These are phyloP conservation scores for Amphicarpaea edgeworthii DNA, from an alignment of 306 rosid genomes.

Conservation along the genomic window DNA sequence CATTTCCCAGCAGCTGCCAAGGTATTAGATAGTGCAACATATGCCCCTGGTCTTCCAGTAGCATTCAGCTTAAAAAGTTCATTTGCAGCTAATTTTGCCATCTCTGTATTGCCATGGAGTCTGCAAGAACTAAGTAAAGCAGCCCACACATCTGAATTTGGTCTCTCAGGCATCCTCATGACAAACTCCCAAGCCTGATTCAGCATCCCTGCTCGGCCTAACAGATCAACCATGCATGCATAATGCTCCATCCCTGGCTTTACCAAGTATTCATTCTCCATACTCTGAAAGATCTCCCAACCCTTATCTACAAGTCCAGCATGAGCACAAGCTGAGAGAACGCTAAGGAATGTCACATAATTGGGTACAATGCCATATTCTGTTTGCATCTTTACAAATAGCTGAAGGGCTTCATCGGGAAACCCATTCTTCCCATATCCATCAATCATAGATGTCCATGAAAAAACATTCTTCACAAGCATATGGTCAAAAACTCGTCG, in stretches of 20 bases:
- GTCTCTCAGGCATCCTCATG: constrained; percentile 71
- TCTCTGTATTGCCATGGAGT: constrained; percentile 74
- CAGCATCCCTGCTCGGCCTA: constrained; percentile 86
- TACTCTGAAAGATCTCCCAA: constrained; percentile 69
- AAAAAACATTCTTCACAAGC: constrained; percentile 76
- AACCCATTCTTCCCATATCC: constrained; percentile 91
- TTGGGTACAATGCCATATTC: constrained; percentile 60
- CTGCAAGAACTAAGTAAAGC: constrained; percentile 88
- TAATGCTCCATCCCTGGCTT: constrained; percentile 91
- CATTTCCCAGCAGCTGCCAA: constrained; percentile 90
- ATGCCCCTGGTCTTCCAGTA: constrained; percentile 78
- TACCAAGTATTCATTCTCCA: constrained; percentile 65
- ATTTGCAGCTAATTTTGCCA: constrained; percentile 74
- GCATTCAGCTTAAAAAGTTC: constrained; percentile 81
- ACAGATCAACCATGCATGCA: constrained; percentile 89
- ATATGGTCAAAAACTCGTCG: constrained; percentile 71
- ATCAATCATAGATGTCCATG: constrained; percentile 97
- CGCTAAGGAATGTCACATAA: constrained; percentile 81
- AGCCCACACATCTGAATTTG: constrained; percentile 90
- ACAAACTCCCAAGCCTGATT: constrained; percentile 78
- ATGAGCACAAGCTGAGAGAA: constrained; percentile 86
- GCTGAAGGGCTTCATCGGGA: constrained; percentile 73
- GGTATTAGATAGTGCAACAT: constrained; percentile 82
- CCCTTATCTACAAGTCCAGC: constrained; percentile 86
- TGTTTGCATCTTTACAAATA: constrained; percentile 65